Evolutionary conservation across 208 protist genomes (phyloP).

Genomic region (Wallacemonas sp.): DNA sequence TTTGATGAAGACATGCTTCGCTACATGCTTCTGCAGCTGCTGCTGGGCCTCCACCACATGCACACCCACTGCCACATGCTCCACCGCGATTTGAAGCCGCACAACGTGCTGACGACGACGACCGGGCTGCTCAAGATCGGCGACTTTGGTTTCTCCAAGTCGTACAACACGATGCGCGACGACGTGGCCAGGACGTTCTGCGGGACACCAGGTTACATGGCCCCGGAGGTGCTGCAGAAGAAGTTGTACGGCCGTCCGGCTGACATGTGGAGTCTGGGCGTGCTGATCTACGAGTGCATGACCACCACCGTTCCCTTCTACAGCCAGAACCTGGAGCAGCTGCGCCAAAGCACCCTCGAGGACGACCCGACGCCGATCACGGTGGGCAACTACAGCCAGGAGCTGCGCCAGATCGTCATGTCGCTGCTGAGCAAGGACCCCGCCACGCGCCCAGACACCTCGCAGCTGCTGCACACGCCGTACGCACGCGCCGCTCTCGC

Average conservation of each 20-base stretch:
- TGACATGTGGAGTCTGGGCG: slow-evolving; percentile 55
- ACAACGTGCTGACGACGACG: slow-evolving; percentile 57
- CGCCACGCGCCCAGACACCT: slow-evolving; percentile 27
- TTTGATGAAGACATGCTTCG: slow-evolving; percentile 30
- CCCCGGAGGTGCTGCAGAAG: slow-evolving; percentile 57
- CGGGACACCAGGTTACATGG: slow-evolving; percentile 65
- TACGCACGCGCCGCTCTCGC: slow-evolving; percentile 22
- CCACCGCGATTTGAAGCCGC: slow-evolving; percentile 72
- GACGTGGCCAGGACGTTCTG: slow-evolving; percentile 48
- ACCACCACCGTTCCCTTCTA: slow-evolving; percentile 35
- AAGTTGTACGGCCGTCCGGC: slow-evolving; percentile 35
- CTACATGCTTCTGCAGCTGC: slow-evolving; percentile 53
- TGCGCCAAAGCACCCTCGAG: slow-evolving; percentile 29
- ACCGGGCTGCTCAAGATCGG: slow-evolving; percentile 63
- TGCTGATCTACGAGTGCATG: slow-evolving; percentile 52
- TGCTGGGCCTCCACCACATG: slow-evolving; percentile 56
- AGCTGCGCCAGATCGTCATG: slow-evolving; percentile 21
- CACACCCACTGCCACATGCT: slow-evolving; percentile 56
- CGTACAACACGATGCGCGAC: slow-evolving; percentile 44
- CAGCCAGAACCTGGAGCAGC: slow-evolving; percentile 21
- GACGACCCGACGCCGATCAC: slow-evolving; percentile 22
- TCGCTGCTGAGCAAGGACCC: slow-evolving; percentile 40
- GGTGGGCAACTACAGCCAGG: slow-evolving; percentile 19
- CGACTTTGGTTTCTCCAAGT: slow-evolving; percentile 61
- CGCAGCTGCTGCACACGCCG: slow-evolving; percentile 28